Conservation (phyloP, 1,139 yeast species). For the Saccharomyces hybrid region DNA sequence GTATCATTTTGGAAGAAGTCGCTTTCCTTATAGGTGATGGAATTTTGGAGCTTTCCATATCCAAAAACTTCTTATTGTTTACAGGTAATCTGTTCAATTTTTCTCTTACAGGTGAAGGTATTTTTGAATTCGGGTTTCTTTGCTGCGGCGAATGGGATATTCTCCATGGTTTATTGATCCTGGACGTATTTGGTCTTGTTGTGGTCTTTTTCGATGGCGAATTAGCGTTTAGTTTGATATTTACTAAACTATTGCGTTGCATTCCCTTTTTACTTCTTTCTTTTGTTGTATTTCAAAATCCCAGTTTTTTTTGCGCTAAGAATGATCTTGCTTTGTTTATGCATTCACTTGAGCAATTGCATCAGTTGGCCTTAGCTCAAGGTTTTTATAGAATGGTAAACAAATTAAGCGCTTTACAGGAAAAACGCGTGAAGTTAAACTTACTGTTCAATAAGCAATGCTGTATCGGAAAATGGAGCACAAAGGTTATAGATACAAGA, state of each 20-base stretch:
- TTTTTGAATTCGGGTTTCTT: constrained; percentile 7
- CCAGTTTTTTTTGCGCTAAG: background rate
- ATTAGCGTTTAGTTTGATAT: constrained; percentile 18
- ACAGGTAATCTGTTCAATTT: background rate
- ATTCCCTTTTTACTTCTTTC: background rate
- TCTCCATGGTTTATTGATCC: constrained; percentile 13
- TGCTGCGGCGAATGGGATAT: constrained; percentile 11
- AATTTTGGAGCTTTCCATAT: background rate
- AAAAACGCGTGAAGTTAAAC: background rate
- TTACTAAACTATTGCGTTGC: constrained; percentile 19
- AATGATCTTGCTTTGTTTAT: background rate
- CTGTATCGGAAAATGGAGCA: background rate
- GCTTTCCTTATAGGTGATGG: background rate
- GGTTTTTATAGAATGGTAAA: background rate
- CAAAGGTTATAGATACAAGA: background rate
- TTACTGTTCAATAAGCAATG: background rate
- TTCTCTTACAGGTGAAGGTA: constrained; percentile 11
- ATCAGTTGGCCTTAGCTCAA: background rate
- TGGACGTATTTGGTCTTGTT: background rate
- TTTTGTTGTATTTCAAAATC: background rate
- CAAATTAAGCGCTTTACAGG: background rate
- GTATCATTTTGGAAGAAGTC: background rate
- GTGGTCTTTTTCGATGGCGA: constrained; percentile 2
- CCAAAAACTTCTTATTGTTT: background rate
- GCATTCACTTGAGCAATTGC: background rate